Evolutionary conservation across 179 eudicot genomes (phyloP).

Genomic region (Silene coronaria): DNA sequence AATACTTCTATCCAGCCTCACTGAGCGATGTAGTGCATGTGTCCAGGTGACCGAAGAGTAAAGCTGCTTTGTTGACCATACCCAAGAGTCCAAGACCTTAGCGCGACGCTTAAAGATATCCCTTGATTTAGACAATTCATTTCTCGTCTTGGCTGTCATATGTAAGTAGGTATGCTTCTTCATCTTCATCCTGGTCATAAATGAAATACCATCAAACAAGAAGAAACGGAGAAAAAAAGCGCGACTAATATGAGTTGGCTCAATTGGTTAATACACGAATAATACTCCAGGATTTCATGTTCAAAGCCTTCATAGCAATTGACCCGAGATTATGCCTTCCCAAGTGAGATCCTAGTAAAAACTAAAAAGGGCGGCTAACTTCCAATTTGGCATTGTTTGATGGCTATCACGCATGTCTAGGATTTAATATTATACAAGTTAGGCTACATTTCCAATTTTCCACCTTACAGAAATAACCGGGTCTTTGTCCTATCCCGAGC

Average conservation of each 20-base stretch:
- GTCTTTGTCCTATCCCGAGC: neutral
- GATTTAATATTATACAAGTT: too few relatives aligned
- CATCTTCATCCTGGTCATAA: conserved; percentile 41
- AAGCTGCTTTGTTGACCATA: too few relatives aligned
- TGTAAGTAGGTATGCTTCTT: conserved; percentile 47
- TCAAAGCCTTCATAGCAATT: too few relatives aligned
- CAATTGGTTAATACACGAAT: neutral
- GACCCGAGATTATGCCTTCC: too few relatives aligned
- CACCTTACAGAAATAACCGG: too few relatives aligned
- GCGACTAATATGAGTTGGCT: neutral
- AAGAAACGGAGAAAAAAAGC: neutral
- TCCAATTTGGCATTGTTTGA: too few relatives aligned
- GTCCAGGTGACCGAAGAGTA: neutral
- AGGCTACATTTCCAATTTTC: too few relatives aligned
- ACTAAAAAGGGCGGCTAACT: too few relatives aligned
- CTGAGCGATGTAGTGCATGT: neutral
- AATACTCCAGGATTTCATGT: too few relatives aligned
- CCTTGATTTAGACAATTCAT: conserved; percentile 3
- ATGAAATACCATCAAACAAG: neutral
- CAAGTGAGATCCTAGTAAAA: too few relatives aligned
- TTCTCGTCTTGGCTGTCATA: conserved; percentile 39
- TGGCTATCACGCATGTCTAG: too few relatives aligned
- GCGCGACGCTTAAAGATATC: neutral
- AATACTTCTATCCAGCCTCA: neutral
- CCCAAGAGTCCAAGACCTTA: neutral